A percentile compares a stretch with the other conserved stretches of the same genome.
Conservation (phyloP, 352 stramenopile genomes). For the Halophytophthora polymorphica region DNA sequence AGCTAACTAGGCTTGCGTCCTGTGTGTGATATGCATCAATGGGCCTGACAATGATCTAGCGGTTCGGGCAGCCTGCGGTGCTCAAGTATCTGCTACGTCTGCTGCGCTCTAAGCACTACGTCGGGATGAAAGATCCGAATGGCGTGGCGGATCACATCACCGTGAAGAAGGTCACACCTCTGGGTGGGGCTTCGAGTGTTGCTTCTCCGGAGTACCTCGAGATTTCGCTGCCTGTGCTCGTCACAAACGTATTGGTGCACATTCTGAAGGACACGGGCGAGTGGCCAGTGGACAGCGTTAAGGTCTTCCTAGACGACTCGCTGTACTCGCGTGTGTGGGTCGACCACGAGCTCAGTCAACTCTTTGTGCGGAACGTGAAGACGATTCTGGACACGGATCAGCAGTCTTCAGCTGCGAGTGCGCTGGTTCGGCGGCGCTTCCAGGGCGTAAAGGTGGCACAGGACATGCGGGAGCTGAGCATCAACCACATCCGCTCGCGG, state of each 20-base stretch:
- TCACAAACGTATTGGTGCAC: conserved; percentile 67
- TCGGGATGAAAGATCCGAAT: conserved; percentile 35
- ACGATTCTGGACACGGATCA: conserved; percentile 40
- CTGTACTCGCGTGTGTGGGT: conserved; percentile 80
- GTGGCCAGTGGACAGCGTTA: conserved; percentile 81
- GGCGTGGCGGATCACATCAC: conserved; percentile 8
- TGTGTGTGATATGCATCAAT: neutral
- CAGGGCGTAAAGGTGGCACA: conserved; percentile 36
- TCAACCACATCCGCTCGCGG: conserved; percentile 66
- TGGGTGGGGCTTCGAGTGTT: conserved; percentile 19
- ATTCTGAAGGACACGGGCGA: conserved; percentile 57
- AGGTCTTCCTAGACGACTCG: conserved; percentile 86
- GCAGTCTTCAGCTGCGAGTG: conserved; percentile 2
- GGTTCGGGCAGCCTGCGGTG: conserved; percentile 51
- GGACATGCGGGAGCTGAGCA: conserved; percentile 60
- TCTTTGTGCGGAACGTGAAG: conserved; percentile 81
- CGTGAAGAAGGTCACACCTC: conserved; percentile 20
- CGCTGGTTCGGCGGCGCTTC: conserved; percentile 42
- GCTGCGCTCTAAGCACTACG: conserved; percentile 81
- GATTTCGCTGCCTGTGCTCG: conserved; percentile 64
- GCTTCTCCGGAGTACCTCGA: conserved; percentile 34
- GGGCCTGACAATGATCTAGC: conserved; percentile 12
- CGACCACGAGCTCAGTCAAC: conserved; percentile 73
- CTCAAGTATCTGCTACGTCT: conserved; percentile 79
- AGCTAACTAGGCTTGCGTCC: no score